Evolutionary conservation across 768 basidiomycete genomes (phyloP).

Genomic region (Pisolithus microcarpus): DNA sequence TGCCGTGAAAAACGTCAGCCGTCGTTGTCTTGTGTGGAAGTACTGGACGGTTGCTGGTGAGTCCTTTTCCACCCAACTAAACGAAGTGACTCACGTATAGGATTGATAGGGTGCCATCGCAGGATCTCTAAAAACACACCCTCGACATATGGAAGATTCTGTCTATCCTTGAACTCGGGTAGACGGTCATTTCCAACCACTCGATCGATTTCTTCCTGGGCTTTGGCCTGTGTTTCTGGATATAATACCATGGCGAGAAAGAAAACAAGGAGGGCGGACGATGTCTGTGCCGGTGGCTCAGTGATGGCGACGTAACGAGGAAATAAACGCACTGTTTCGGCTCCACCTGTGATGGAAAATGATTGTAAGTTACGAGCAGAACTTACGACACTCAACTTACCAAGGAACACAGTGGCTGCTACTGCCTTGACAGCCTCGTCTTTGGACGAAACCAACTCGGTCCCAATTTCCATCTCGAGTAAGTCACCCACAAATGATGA

Average conservation of each 20-base stretch:
- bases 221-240: constrained; percentile 10
- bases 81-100: background rate
- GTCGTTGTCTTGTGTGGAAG: constrained; percentile 16
- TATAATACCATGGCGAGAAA: constrained; percentile 15
- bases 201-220: constrained; percentile 14
- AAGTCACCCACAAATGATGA: constrained; percentile 17
- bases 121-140: constrained; percentile 9
- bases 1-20: constrained; percentile 22
- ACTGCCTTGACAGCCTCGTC: constrained; percentile 16
- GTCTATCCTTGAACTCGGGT: constrained; percentile 7
- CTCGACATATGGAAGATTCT: constrained; percentile 9
- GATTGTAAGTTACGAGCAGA: background rate
- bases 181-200: constrained; percentile 10
- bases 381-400: constrained; percentile 3
- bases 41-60: constrained; percentile 2
- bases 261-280: constrained; percentile 5
- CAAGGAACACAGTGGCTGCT: constrained; percentile 17
- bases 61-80: background rate
- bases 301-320: background rate
- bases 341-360: constrained; percentile 3
- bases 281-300: background rate
- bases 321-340: constrained; percentile 1
- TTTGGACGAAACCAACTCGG: background rate
- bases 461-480: background rate
- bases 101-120: constrained; percentile 4